Percentiles rank a stretch among this genome's conserved stretches.
These are phyloP conservation scores for Lentinula boryana DNA, from an alignment of 768 basidiomycete species.

Conservation along the genomic window DNA sequence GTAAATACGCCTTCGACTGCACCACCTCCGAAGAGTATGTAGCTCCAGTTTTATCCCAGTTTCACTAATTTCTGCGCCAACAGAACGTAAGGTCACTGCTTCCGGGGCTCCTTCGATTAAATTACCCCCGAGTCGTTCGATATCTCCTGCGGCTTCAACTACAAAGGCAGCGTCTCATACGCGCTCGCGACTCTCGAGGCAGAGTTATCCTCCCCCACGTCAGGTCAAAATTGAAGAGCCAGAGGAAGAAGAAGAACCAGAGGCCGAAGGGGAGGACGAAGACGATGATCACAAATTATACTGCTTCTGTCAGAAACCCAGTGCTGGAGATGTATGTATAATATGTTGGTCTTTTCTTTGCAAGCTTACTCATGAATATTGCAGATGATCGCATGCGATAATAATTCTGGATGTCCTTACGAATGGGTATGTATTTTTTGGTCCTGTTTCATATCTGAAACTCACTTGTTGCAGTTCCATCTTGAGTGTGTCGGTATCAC, in stretches of 20 bases:
- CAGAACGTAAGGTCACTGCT: constrained; percentile 34
- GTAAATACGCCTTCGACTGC: constrained; percentile 20
- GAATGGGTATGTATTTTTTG: constrained; percentile 52
- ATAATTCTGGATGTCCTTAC: constrained; percentile 51
- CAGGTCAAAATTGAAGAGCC: constrained; percentile 11
- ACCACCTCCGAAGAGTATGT: constrained; percentile 37
- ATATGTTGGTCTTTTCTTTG: neutral
- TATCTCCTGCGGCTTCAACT: constrained; percentile 27
- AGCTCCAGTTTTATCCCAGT: neutral
- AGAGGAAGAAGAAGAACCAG: constrained; percentile 31
- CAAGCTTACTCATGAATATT: neutral
- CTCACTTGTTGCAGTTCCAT: constrained; percentile 41
- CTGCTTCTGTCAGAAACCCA: constrained; percentile 47
- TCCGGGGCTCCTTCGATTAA: constrained; percentile 33
- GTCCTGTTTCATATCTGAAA: neutral
- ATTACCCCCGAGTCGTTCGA: constrained; percentile 20
- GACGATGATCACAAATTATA: constrained; percentile 44
- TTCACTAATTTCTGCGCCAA: neutral
- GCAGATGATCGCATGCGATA: constrained; percentile 71
- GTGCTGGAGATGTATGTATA: constrained; percentile 40
- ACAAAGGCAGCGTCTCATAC: constrained; percentile 41
- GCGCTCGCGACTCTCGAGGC: constrained; percentile 39
- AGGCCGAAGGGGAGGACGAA: constrained; percentile 34
- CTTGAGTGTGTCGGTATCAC: constrained; percentile 53
- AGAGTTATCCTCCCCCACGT: constrained; percentile 27